Percentiles rank a stretch among this genome's conserved stretches.
phyloP scores from a whole-genome alignment of 371 early-diverging fungal species.

The Mucor velutinosus region DNA sequence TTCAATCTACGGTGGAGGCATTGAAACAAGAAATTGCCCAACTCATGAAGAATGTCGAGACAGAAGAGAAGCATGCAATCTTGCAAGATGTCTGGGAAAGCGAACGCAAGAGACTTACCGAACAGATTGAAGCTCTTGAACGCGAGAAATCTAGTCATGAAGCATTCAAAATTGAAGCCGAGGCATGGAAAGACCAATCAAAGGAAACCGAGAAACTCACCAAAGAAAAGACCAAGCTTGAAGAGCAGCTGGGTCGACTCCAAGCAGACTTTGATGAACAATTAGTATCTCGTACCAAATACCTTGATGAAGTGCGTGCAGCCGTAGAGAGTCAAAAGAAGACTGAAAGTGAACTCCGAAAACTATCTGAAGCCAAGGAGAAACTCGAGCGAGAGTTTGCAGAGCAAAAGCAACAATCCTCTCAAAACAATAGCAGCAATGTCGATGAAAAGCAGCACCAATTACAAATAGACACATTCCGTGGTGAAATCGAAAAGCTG shows the following conservation, averaged over 20 bases:
- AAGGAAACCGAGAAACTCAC: slow-evolving; percentile 45
- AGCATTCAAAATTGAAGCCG: slow-evolving; percentile 38
- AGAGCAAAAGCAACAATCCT: slow-evolving; percentile 22
- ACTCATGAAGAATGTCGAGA: slow-evolving; percentile 46
- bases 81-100: slow-evolving; percentile 59
- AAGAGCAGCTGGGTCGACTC: slow-evolving; percentile 36
- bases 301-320: slow-evolving; percentile 38
- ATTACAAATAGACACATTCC: slow-evolving; percentile 34
- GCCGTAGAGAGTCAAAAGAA: slow-evolving; percentile 51
- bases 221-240: slow-evolving; percentile 39
- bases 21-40: slow-evolving; percentile 53
- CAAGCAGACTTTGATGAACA: slow-evolving; percentile 42
- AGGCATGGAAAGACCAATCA: slow-evolving; percentile 34
- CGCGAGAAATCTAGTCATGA: slow-evolving; percentile 37
- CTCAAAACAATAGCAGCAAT: slow-evolving; percentile 28
- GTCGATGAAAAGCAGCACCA: slow-evolving; percentile 26
- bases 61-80: slow-evolving; percentile 42
- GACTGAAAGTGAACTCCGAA: slow-evolving; percentile 45
- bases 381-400: slow-evolving; percentile 44
- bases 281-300: slow-evolving; percentile 35
- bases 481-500: slow-evolving; percentile 39
- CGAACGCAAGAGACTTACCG: slow-evolving; percentile 56
- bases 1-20: slow-evolving; percentile 47
- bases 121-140: slow-evolving; percentile 43
- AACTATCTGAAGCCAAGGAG: slow-evolving; percentile 44